phyloP scores from a whole-genome alignment of 73 alveolate genomes.

The Halteria grandinella region DNA sequence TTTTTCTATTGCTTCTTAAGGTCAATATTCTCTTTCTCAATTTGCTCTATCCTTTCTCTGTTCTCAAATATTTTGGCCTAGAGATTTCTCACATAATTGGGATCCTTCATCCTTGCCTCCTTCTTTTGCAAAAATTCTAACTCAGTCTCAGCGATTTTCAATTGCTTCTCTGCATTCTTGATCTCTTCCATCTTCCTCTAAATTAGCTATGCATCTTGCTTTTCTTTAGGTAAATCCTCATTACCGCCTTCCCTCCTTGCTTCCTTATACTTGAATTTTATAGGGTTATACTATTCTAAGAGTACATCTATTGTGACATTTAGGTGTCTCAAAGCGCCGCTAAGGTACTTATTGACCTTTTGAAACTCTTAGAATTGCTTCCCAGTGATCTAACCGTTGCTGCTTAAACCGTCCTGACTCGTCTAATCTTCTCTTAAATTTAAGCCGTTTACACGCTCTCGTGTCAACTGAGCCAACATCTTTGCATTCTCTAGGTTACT shows the following conservation, averaged over 20 bases:
- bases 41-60: background rate
- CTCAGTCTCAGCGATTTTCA: constrained; percentile 8
- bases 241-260: background rate
- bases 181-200: constrained; percentile 6
- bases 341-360: background rate
- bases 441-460: constrained; percentile 16
- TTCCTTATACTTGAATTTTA: background rate
- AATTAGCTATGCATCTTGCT: constrained; percentile 2
- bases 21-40: background rate
- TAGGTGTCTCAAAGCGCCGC: background rate
- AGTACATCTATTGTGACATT: constrained; percentile 8
- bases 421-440: background rate
- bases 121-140: background rate
- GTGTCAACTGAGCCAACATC: background rate
- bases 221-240: background rate
- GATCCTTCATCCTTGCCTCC: constrained; percentile 1
- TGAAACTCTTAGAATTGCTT: background rate
- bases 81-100: background rate
- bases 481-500: constrained; percentile 29
- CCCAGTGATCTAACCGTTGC: background rate
- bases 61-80: constrained; percentile 12
- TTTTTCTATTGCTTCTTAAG: background rate
- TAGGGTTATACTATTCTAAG: constrained; percentile 10
- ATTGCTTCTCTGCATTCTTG: constrained; percentile 6
- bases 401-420: background rate